Evolutionary conservation across 164 flowering plant species (phyloP).

Genomic region (Platanus orientalis): DNA sequence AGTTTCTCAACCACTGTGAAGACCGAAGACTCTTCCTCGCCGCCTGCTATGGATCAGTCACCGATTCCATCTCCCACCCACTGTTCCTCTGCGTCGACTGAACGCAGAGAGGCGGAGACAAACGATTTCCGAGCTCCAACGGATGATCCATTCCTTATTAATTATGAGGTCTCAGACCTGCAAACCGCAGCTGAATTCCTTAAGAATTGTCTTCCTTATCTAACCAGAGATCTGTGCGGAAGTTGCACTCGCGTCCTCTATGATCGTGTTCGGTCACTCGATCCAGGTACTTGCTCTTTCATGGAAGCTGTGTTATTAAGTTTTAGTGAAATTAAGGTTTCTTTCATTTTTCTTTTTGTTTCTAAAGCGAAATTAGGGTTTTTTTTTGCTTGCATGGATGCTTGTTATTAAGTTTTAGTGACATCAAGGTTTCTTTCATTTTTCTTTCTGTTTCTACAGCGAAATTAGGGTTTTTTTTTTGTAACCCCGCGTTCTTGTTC

Average conservation of each 20-base stretch:
- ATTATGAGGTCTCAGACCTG: conserved; percentile 51
- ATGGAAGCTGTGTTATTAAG: no score
- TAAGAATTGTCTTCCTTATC: conserved; percentile 69
- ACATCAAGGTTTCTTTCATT: neutral
- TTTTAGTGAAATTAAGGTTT: no score
- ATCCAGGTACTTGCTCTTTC: conserved; percentile 26
- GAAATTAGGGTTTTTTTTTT: neutral
- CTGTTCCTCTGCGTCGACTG: neutral
- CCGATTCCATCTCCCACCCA: no score
- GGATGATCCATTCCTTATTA: conserved; percentile 45
- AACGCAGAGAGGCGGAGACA: neutral
- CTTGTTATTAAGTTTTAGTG: neutral
- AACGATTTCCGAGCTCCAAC: conserved; percentile 8
- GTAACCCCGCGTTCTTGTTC: neutral
- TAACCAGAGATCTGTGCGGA: conserved; percentile 60
- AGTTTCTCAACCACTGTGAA: no score
- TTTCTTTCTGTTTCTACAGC: neutral
- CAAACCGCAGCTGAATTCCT: conserved; percentile 69
- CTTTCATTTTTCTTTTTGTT: neutral
- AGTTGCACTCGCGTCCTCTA: conserved; percentile 44
- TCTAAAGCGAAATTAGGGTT: conserved; percentile 2
- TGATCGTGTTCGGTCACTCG: conserved; percentile 50
- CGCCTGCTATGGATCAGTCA: no score
- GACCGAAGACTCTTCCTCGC: no score
- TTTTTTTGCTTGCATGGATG: neutral